These are phyloP conservation scores for Microdochium paspali DNA, from an alignment of 2,329 filamentous ascomycete genomes.

Conservation along the genomic window DNA sequence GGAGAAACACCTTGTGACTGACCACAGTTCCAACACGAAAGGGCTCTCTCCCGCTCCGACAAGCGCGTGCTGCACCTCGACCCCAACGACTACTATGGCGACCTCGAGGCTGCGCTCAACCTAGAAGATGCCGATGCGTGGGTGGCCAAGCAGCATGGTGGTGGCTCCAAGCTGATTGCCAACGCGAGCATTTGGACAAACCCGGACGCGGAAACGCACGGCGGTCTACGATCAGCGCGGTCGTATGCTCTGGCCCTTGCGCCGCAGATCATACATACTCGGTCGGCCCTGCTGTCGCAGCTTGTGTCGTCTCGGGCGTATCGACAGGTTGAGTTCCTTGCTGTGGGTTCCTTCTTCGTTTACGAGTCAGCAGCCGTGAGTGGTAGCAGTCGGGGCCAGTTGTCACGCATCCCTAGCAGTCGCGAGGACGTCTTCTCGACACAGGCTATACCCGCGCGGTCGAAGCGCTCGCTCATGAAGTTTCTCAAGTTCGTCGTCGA, in stretches of 20 bases:
- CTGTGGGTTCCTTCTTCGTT: slow-evolving; percentile 88
- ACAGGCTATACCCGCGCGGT: slow-evolving; percentile 62
- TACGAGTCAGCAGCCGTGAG: slow-evolving; percentile 31
- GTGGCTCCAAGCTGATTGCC: not conserved
- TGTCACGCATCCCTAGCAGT: slow-evolving; percentile 74
- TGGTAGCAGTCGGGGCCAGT: slow-evolving; percentile 11
- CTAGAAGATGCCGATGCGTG: slow-evolving; percentile 73
- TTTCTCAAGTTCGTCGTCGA: slow-evolving; percentile 82
- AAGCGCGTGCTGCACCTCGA: slow-evolving; percentile 91
- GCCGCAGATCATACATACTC: slow-evolving; percentile 78
- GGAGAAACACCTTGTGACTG: slow-evolving; percentile 54
- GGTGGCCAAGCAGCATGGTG: slow-evolving; percentile 38
- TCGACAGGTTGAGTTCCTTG: slow-evolving; percentile 84
- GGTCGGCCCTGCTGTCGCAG: slow-evolving; percentile 65
- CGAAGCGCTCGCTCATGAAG: slow-evolving; percentile 85
- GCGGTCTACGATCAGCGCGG: slow-evolving; percentile 51
- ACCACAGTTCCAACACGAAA: slow-evolving; percentile 54
- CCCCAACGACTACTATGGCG: slow-evolving; percentile 80
- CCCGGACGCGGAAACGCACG: slow-evolving; percentile 18
- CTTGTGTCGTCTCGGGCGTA: slow-evolving; percentile 87
- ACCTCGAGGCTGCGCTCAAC: slow-evolving; percentile 74
- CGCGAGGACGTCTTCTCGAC: slow-evolving; percentile 87
- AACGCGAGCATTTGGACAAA: slow-evolving; percentile 26
- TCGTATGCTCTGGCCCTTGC: slow-evolving; percentile 77
- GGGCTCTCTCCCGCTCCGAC: slow-evolving; percentile 82